These are phyloP conservation scores for Daedalea quercina DNA, from an alignment of 768 basidiomycete genomes.

Conservation along the genomic window DNA sequence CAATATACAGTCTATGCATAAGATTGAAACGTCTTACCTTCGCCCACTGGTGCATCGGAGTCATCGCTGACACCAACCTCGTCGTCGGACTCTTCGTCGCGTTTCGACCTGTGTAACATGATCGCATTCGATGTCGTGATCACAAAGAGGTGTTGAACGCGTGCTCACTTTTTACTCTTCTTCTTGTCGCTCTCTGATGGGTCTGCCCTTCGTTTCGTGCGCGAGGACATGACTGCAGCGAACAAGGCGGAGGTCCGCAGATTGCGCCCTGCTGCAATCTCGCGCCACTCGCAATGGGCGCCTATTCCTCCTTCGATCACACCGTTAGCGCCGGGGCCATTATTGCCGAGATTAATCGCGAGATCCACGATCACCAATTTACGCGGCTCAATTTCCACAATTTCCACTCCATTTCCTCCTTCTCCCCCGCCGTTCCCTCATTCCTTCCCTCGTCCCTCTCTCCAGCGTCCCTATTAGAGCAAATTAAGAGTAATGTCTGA, in stretches of 20 bases:
- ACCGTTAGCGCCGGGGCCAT: too few species aligned
- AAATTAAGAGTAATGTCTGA: not conserved
- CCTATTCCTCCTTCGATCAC: not conserved
- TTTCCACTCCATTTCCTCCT: not conserved
- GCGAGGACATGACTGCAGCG: slow-evolving; percentile 16
- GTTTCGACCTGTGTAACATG: slow-evolving; percentile 18
- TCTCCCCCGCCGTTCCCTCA: not conserved
- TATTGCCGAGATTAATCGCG: too few species aligned
- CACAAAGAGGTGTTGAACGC: not conserved
- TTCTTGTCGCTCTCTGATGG: slow-evolving; percentile 22
- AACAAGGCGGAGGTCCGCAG: not conserved
- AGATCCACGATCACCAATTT: not conserved
- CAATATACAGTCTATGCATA: not conserved
- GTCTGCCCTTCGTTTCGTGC: slow-evolving; percentile 27
- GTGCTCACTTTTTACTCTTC: slow-evolving; percentile 25
- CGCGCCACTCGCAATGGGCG: not conserved
- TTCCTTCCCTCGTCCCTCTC: not conserved
- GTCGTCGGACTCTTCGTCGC: slow-evolving; percentile 21
- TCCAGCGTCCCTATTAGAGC: too few species aligned
- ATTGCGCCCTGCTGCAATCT: not conserved
- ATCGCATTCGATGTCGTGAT: not conserved
- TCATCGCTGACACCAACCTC: slow-evolving; percentile 18
- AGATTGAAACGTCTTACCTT: slow-evolving; percentile 13
- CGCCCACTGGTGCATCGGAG: slow-evolving; percentile 19
- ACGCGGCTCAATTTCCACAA: not conserved